Conservation (phyloP, 169 alveolate species). For the Eimeria praecox region DNA sequence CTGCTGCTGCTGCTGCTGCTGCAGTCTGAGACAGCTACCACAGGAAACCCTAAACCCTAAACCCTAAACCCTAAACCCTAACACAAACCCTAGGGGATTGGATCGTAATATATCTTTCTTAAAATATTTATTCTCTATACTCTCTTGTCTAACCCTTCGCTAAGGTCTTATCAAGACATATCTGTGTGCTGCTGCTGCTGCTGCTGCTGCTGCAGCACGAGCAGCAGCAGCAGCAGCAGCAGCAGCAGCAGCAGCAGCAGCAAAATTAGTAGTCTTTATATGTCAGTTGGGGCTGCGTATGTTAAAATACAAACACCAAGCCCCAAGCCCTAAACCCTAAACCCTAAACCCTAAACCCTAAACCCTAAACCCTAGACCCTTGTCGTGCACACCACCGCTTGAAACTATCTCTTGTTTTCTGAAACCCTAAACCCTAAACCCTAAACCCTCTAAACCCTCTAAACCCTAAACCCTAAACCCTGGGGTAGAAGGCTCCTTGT, state of each 20-base stretch:
- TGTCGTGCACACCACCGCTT: not conserved
- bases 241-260: conserved; percentile 26
- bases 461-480: not conserved
- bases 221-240: conserved; percentile 18
- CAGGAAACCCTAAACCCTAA: conserved; percentile 5
- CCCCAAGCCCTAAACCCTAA: not conserved
- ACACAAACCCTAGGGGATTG: not conserved
- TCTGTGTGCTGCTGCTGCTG: not conserved
- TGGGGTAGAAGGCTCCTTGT: not conserved
- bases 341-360: not conserved
- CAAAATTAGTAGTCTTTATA: not conserved
- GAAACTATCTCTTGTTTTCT: not conserved
- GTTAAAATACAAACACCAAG: not conserved
- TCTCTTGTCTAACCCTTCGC: not conserved
- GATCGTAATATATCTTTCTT: not conserved
- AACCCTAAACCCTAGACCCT: not conserved
- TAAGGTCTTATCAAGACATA: not conserved
- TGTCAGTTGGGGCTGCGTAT: conserved; percentile 25
- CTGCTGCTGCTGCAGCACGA: not conserved
- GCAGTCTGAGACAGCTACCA: not conserved
- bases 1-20: conserved; percentile 26
- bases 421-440: not conserved
- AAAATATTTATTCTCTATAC: not conserved
- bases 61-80: not conserved
- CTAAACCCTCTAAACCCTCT: not conserved